These are phyloP conservation scores for Phytomonas sp. DNA, from an alignment of 208 protist genomes.

Conservation along the genomic window DNA sequence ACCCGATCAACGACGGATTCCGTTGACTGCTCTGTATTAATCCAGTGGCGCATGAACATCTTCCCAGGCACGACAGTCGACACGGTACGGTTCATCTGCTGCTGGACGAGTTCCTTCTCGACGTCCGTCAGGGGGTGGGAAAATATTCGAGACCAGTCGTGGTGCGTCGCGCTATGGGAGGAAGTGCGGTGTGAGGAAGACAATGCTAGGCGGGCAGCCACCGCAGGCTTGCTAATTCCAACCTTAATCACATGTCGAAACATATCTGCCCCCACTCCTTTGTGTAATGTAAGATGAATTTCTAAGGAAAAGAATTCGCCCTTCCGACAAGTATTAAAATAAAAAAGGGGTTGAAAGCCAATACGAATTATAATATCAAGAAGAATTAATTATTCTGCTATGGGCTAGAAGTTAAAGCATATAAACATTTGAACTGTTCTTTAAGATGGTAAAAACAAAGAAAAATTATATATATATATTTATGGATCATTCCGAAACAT, in stretches of 20 bases:
- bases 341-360: neutral
- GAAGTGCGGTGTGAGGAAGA: conserved; percentile 24
- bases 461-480: neutral
- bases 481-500: neutral
- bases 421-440: neutral
- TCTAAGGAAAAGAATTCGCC: neutral
- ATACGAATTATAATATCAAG: neutral
- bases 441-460: neutral
- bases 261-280: conserved; percentile 17
- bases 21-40: conserved; percentile 81
- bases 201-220: conserved; percentile 16
- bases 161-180: conserved; percentile 59
- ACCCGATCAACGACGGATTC: conserved; percentile 83
- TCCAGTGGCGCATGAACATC: conserved; percentile 91
- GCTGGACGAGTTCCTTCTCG: conserved; percentile 30
- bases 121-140: conserved; percentile 38
- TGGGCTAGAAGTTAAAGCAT: neutral
- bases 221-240: neutral
- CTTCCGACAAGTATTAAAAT: neutral
- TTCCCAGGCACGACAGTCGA: conserved; percentile 82
- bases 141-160: conserved; percentile 71
- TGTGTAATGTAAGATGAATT: neutral
- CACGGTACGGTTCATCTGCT: conserved; percentile 65
- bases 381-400: neutral
- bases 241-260: conserved; percentile 35